phyloP scores from a whole-genome alignment of 2,329 filamentous ascomycete genomes.

The Colletotrichum euphorbiae region DNA sequence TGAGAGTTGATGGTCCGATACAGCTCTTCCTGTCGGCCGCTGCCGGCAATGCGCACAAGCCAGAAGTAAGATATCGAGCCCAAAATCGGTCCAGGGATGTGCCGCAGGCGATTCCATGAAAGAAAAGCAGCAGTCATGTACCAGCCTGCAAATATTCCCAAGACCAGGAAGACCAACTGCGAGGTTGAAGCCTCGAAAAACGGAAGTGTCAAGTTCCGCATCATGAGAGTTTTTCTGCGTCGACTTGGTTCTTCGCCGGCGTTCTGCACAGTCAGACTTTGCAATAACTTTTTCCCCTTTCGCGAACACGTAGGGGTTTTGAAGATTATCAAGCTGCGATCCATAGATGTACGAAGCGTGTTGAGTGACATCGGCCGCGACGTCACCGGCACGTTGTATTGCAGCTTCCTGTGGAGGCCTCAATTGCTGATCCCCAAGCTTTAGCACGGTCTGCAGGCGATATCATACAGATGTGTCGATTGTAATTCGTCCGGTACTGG shows the following conservation, averaged over 20 bases:
- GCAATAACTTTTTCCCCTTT: background rate
- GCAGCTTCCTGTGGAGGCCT: background rate
- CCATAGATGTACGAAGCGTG: background rate
- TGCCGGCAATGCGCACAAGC: conserved; percentile 45
- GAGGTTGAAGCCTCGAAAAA: background rate
- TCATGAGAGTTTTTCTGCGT: background rate
- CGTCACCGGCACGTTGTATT: conserved; percentile 19
- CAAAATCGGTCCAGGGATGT: conserved; percentile 30
- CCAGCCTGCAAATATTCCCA: background rate
- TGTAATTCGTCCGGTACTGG: background rate
- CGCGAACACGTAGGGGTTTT: too few relatives aligned
- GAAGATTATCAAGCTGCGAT: too few relatives aligned
- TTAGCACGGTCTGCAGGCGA: background rate
- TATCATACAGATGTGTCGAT: background rate
- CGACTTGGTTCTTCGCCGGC: too few relatives aligned
- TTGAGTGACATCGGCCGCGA: background rate
- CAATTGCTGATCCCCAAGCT: background rate
- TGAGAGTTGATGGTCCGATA: conserved; percentile 27
- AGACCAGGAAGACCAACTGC: background rate
- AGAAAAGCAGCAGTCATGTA: conserved; percentile 1
- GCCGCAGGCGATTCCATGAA: conserved; percentile 45
- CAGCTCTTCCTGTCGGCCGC: conserved; percentile 43
- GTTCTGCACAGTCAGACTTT: background rate
- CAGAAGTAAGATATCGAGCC: conserved; percentile 25
- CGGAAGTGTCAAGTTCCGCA: background rate